These are phyloP conservation scores for Butyriboletus appendiculatus DNA, from an alignment of 1,284 basidiomycete genomes.

Conservation along the genomic window DNA sequence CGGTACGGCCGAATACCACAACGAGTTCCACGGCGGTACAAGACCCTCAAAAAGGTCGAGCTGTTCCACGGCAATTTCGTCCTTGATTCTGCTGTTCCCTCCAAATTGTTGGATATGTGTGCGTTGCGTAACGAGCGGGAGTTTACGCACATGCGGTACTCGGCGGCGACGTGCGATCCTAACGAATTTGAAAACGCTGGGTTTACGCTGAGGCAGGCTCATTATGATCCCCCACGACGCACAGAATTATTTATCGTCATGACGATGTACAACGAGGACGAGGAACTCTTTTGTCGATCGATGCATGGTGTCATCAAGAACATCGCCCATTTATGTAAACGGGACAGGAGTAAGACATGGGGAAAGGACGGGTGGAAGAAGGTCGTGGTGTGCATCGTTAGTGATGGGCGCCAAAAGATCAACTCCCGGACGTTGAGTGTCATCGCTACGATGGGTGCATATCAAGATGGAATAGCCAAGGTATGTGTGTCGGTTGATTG, in stretches of 20 bases:
- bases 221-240: conserved; percentile 82
- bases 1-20: conserved; percentile 87
- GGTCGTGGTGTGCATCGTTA: conserved; percentile 57
- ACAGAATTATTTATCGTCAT: conserved; percentile 87
- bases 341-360: conserved; percentile 89
- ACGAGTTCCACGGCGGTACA: conserved; percentile 82
- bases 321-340: conserved; percentile 77
- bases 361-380: conserved; percentile 98
- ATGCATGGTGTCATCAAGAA: conserved; percentile 96
- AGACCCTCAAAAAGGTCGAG: conserved; percentile 88
- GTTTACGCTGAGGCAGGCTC: conserved; percentile 79
- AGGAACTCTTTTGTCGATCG: conserved; percentile 77
- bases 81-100: conserved; percentile 83
- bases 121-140: conserved; percentile 78
- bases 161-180: conserved; percentile 91
- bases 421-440: conserved; percentile 84
- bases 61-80: conserved; percentile 93
- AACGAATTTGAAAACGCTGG: conserved; percentile 81
- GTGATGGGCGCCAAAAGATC: conserved; percentile 76
- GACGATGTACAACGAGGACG: conserved; percentile 83
- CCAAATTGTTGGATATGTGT: conserved; percentile 83
- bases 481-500: conserved; percentile 34
- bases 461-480: conserved; percentile 91
- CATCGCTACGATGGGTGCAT: conserved; percentile 85
- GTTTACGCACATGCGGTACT: conserved; percentile 94